Conservation (phyloP, 1,284 basidiomycete species). For the Papiliotrema fonsecae region DNA sequence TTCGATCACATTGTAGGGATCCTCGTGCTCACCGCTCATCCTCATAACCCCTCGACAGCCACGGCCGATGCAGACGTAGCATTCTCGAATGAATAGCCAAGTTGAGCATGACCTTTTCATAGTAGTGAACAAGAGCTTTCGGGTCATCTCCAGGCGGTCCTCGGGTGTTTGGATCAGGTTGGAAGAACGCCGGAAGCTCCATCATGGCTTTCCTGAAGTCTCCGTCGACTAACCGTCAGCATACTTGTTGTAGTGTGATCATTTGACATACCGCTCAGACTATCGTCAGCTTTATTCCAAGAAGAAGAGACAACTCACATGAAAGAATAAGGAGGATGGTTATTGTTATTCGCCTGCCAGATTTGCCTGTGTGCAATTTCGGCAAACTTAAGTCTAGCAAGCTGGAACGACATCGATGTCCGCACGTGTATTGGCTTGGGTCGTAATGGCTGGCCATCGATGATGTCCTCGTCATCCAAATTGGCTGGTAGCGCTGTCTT, state of each 20-base stretch:
- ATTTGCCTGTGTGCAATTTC: slow-evolving; percentile 48
- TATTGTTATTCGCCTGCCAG: slow-evolving; percentile 48
- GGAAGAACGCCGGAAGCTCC: slow-evolving; percentile 47
- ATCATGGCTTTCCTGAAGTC: slow-evolving; percentile 47
- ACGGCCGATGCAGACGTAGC: slow-evolving; percentile 46
- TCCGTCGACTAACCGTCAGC: slow-evolving; percentile 32
- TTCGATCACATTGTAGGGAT: slow-evolving; percentile 3
- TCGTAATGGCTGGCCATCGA: slow-evolving; percentile 44
- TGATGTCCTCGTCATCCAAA: slow-evolving; percentile 48
- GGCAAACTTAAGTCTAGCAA: slow-evolving; percentile 45
- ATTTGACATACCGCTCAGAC: slow-evolving; percentile 19
- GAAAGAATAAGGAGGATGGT: slow-evolving; percentile 47
- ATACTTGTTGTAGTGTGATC: neutral
- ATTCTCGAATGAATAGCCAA: slow-evolving; percentile 47
- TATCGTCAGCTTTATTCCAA: slow-evolving; percentile 2
- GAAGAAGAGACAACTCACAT: slow-evolving; percentile 25
- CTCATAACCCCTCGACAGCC: slow-evolving; percentile 44
- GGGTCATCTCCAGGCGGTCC: slow-evolving; percentile 30
- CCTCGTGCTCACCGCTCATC: slow-evolving; percentile 38
- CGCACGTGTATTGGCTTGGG: slow-evolving; percentile 42
- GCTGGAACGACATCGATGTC: slow-evolving; percentile 49
- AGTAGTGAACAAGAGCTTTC: slow-evolving; percentile 44
- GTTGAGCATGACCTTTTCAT: slow-evolving; percentile 48
- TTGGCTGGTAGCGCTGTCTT: slow-evolving; percentile 48
- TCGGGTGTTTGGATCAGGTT: slow-evolving; percentile 29